phyloP scores from a whole-genome alignment of 345 rosid species.

The Hevea brasiliensis region DNA sequence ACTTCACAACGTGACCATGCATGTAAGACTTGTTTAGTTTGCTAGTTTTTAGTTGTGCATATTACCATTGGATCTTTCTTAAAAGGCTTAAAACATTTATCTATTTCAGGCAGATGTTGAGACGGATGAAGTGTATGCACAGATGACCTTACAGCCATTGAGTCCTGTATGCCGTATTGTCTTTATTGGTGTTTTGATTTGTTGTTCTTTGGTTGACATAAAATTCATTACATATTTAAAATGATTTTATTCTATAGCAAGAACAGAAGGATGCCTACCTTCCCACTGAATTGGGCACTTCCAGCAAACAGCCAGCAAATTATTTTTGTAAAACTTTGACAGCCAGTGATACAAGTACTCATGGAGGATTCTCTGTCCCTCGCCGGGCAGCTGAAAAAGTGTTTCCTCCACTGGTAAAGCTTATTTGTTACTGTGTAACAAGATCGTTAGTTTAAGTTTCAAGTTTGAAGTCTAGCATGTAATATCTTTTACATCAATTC shows the following conservation, averaged over 20 bases:
- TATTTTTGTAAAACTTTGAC: slow-evolving; percentile 96
- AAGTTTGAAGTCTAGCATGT: background rate
- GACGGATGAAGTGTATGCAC: slow-evolving; percentile 98
- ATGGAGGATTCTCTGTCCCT: slow-evolving; percentile 99
- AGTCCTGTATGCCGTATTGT: slow-evolving; percentile 61
- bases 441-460: slow-evolving; percentile 2
- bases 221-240: slow-evolving; percentile 4
- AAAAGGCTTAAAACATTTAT: slow-evolving; percentile 22
- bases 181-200: slow-evolving; percentile 2
- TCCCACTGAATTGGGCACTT: slow-evolving; percentile 83
- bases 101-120: slow-evolving; percentile 90
- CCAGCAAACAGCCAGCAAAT: slow-evolving; percentile 93
- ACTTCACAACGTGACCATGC: slow-evolving; percentile 98
- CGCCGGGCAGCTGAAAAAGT: slow-evolving; percentile 99
- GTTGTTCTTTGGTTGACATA: background rate
- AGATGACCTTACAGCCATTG: slow-evolving; percentile 96
- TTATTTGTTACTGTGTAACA: background rate
- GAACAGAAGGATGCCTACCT: slow-evolving; percentile 92
- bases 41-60: slow-evolving; percentile 2
- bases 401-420: slow-evolving; percentile 87
- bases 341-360: slow-evolving; percentile 99
- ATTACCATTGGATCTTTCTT: slow-evolving; percentile 3
- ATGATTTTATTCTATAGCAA: slow-evolving; percentile 52
- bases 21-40: slow-evolving; percentile 55
- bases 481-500: slow-evolving; percentile 3